Evolutionary conservation across 768 basidiomycete species (phyloP), one percentile per base, ranked within the genome.

Genomic region (Tricholomella constricta): DNA sequence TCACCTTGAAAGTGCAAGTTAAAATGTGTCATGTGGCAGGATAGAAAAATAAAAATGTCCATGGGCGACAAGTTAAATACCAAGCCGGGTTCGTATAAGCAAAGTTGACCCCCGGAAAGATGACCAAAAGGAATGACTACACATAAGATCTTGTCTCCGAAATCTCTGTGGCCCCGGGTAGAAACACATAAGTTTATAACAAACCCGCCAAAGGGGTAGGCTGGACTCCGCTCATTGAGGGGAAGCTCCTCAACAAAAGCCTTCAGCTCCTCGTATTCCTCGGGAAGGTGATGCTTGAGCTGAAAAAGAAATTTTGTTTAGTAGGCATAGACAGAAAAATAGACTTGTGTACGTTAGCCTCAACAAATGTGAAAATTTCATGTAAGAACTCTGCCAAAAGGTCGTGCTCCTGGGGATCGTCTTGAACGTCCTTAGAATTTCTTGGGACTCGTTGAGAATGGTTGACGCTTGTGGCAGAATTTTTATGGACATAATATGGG

Each of bases 191-290:
- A 26, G 29, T 69, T 68, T 15, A 68, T 27, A 0, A 65, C 60
- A 37, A 67, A 65, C 0, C 69, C 65, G 9, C 51, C 51, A 23
- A 69, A 70, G 1, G 66, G 68, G 38, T 63, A 57, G 0, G 51
- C 54, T 2, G 62, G 60, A 2, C 60, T 56, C 1, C 52, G 38
- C 4, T 46, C 56, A 9, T 60, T 55, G 14, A 51, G 37, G 4
- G 67, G 69, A 2, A 60, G 62, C 15, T 34, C 32, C 4, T 64
- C 56, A 1, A 54, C 54, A 31, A 43, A 65, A 4, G 62, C 59
- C 3, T 46, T 44, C 9, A 70, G 47, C 20, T 55, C 34, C 11
- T 61, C 43, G 27, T 53, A 63, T 2, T 62, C 61, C 1, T 62
- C 55, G 2, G 65, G 67, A 2, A 66, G 43, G 10, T 61, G 19